Evolutionary conservation across 768 basidiomycete species (phyloP).

Genomic region (Mycena rebaudengoi): DNA sequence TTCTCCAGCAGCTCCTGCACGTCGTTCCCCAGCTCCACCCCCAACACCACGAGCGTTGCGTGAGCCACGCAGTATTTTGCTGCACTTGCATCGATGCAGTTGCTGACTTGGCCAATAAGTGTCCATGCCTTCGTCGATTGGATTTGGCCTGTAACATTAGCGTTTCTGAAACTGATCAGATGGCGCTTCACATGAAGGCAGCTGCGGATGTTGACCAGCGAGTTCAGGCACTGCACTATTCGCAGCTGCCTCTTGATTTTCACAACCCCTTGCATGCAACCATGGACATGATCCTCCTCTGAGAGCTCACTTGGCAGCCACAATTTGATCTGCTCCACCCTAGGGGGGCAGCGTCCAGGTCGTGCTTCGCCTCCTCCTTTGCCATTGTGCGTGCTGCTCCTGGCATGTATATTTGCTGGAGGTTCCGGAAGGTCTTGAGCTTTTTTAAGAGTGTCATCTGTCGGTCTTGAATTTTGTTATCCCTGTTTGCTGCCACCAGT

Average conservation of each 20-base stretch:
- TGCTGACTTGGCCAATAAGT: not conserved
- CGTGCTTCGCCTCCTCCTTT: not conserved
- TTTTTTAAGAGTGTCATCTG: constrained; percentile 5
- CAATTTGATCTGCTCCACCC: constrained; percentile 8
- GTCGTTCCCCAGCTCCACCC: not conserved
- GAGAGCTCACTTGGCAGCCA: constrained; percentile 9
- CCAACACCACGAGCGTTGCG: not conserved
- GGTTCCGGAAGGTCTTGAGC: not conserved
- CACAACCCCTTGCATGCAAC: not conserved
- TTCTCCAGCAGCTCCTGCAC: not conserved
- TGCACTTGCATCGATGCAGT: not conserved
- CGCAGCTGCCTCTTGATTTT: constrained; percentile 9
- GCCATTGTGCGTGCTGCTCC: not conserved
- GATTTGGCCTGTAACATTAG: not conserved
- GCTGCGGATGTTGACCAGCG: not conserved
- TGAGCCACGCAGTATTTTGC: not conserved
- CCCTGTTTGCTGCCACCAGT: not conserved
- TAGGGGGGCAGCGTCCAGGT: not conserved
- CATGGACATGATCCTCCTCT: not conserved
- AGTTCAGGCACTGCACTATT: constrained; percentile 1
- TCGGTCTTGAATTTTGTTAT: constrained; percentile 9
- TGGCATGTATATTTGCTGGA: constrained; percentile 11
- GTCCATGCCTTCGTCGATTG: not conserved
- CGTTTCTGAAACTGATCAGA: constrained; percentile 8
- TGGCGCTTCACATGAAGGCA: constrained; percentile 11